phyloP scores from a whole-genome alignment of 129 eudicot species.

The Centaurea solstitialis region DNA sequence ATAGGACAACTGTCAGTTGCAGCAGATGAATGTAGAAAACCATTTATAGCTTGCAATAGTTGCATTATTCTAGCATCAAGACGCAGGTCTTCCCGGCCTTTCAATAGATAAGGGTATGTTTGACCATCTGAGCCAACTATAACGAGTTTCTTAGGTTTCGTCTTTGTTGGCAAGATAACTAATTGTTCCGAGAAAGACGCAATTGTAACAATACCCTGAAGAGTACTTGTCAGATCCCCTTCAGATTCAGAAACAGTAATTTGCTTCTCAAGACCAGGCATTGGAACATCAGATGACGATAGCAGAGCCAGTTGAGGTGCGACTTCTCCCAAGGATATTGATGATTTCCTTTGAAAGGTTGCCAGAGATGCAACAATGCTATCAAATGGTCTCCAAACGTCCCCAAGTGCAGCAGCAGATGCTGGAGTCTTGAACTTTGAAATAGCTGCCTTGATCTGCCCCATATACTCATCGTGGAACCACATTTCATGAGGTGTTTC shows the following conservation, averaged over 20 bases:
- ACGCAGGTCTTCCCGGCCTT: slow-evolving; percentile 98
- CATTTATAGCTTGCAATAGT: slow-evolving; percentile 85
- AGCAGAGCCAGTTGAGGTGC: slow-evolving; percentile 83
- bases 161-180: slow-evolving; percentile 81
- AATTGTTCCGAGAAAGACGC: slow-evolving; percentile 86
- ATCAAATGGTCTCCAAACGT: slow-evolving; percentile 90
- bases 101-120: slow-evolving; percentile 79
- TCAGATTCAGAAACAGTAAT: slow-evolving; percentile 55
- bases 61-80: slow-evolving; percentile 99
- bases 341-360: slow-evolving; percentile 89
- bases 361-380: slow-evolving; percentile 78
- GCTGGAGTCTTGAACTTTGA: slow-evolving; percentile 74
- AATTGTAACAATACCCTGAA: slow-evolving; percentile 82
- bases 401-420: slow-evolving; percentile 70
- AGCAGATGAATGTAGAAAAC: slow-evolving; percentile 73
- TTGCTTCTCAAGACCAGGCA: slow-evolving; percentile 98
- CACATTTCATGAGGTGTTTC: slow-evolving; percentile 92
- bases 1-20: slow-evolving; percentile 45
- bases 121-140: slow-evolving; percentile 90
- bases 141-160: slow-evolving; percentile 91
- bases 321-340: slow-evolving; percentile 79
- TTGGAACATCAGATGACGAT: slow-evolving; percentile 90
- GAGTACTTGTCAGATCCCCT: slow-evolving; percentile 38
- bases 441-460: slow-evolving; percentile 75
- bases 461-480: slow-evolving; percentile 86